Percentiles rank a stretch among this genome's conserved stretches.
These are phyloP conservation scores for Cytospora piceae DNA, from an alignment of 2,329 filamentous ascomycete species.

Conservation along the genomic window DNA sequence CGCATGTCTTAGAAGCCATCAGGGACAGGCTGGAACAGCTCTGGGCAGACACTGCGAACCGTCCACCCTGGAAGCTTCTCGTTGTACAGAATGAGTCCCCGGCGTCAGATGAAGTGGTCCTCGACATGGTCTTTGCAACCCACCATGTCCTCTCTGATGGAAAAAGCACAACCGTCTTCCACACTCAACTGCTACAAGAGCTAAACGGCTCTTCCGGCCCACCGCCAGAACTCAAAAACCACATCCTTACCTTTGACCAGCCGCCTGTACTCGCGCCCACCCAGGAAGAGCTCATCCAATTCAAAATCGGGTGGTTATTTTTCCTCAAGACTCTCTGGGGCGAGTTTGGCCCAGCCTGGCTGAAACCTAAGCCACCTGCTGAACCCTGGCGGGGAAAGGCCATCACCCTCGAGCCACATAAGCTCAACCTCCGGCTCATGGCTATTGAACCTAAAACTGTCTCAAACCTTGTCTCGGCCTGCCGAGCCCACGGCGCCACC, in stretches of 20 bases:
- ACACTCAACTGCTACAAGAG: conserved; percentile 49
- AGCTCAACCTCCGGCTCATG: conserved; percentile 44
- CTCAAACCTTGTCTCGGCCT: conserved; percentile 42
- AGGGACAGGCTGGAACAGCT: conserved; percentile 45
- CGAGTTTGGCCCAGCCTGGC: conserved; percentile 45
- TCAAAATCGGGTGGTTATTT: conserved; percentile 46
- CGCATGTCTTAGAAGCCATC: conserved; percentile 39
- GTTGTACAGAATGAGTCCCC: conserved; percentile 38
- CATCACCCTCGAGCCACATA: conserved; percentile 43
- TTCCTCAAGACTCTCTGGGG: conserved; percentile 47
- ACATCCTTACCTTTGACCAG: conserved; percentile 40
- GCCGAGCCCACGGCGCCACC: conserved; percentile 47
- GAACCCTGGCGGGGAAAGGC: conserved; percentile 45
- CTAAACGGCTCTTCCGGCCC: conserved; percentile 38
- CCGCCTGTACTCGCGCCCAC: conserved; percentile 42
- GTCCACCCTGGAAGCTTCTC: conserved; percentile 53
- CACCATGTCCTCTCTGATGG: conserved; percentile 61
- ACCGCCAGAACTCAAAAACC: conserved; percentile 31
- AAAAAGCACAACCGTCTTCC: conserved; percentile 52
- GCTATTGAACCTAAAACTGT: conserved; percentile 40
- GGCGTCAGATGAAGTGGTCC: conserved; percentile 33
- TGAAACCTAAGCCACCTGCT: conserved; percentile 36
- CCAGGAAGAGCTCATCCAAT: conserved; percentile 47
- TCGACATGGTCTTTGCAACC: conserved; percentile 51
- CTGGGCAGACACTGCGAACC: conserved; percentile 46